Conservation (phyloP, 768 basidiomycete genomes). For the Lyophyllum semitale region DNA sequence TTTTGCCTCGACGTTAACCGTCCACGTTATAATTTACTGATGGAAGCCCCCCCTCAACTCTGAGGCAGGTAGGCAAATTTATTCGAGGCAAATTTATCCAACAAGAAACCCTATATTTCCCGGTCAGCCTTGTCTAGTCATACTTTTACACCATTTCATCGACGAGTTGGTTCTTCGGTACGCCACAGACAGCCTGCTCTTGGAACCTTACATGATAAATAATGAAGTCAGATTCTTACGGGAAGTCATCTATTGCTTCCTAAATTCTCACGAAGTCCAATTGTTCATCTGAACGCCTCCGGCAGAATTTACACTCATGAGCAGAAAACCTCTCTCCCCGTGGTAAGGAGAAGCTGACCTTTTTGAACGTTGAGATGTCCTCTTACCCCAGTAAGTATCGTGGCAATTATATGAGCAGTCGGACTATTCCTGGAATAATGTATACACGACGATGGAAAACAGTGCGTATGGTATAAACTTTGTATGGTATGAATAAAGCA, state of each 20-base stretch:
- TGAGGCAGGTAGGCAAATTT: too few relatives aligned
- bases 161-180: conserved; percentile 9
- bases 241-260: not conserved
- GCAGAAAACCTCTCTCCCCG: not conserved
- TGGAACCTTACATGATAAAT: not conserved
- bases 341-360: not conserved
- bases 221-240: too few relatives aligned
- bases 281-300: not conserved
- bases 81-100: too few relatives aligned
- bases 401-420: conserved; percentile 5
- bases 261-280: not conserved
- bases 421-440: conserved; percentile 11
- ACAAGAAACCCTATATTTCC: conserved; percentile 1
- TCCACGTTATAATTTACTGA: too few relatives aligned
- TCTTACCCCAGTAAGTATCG: not conserved
- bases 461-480: conserved; percentile 5
- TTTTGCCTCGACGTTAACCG: too few relatives aligned
- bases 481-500: conserved; percentile 1
- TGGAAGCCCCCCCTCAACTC: too few relatives aligned
- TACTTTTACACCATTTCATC: conserved; percentile 10
- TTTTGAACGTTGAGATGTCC: not conserved
- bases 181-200: conserved; percentile 13
- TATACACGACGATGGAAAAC: conserved; percentile 14
- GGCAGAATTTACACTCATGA: not conserved
- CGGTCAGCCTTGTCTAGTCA: not conserved